These are phyloP conservation scores for Pelagophyceae sp. DNA, from an alignment of 352 stramenopile genomes.

Conservation along the genomic window DNA sequence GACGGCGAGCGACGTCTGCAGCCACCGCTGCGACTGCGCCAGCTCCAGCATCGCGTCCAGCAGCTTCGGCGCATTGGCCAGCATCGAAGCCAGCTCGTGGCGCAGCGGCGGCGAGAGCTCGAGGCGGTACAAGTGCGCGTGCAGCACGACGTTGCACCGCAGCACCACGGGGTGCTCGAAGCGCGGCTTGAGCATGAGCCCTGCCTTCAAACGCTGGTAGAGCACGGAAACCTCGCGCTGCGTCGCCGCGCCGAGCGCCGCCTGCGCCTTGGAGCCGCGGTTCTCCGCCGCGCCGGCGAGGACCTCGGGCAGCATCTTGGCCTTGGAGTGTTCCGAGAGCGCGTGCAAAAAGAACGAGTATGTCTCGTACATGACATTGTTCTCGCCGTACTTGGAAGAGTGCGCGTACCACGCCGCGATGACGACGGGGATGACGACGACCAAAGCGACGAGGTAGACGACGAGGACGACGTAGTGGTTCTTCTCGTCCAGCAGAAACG, in stretches of 20 bases:
- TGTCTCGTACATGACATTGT: constrained; percentile 99
- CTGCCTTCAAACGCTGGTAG: constrained; percentile 20
- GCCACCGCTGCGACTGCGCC: constrained; percentile 83
- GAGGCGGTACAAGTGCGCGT: constrained; percentile 87
- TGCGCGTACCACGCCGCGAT: constrained; percentile 80
- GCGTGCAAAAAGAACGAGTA: constrained; percentile 97
- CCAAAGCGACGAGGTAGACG: constrained; percentile 94
- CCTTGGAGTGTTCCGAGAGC: constrained; percentile 82
- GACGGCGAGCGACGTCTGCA: constrained; percentile 85
- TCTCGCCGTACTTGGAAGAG: constrained; percentile 94
- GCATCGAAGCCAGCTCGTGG: constrained; percentile 84
- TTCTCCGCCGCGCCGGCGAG: constrained; percentile 60
- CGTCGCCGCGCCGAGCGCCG: constrained; percentile 7
- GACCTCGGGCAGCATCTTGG: constrained; percentile 87
- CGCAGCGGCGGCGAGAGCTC: constrained; percentile 44
- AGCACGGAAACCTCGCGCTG: constrained; percentile 46
- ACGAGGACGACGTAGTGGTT: constrained; percentile 97
- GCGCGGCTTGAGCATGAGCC: constrained; percentile 64
- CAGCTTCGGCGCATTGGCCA: constrained; percentile 83
- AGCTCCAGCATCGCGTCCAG: constrained; percentile 98
- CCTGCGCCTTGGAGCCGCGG: constrained; percentile 44
- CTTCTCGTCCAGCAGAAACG: constrained; percentile 88
- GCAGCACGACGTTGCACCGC: constrained; percentile 77
- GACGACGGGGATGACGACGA: constrained; percentile 89
- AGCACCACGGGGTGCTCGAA: constrained; percentile 62